These are phyloP conservation scores for Sporisorium sorghi DNA, from an alignment of 1,284 basidiomycete species.

Conservation along the genomic window DNA sequence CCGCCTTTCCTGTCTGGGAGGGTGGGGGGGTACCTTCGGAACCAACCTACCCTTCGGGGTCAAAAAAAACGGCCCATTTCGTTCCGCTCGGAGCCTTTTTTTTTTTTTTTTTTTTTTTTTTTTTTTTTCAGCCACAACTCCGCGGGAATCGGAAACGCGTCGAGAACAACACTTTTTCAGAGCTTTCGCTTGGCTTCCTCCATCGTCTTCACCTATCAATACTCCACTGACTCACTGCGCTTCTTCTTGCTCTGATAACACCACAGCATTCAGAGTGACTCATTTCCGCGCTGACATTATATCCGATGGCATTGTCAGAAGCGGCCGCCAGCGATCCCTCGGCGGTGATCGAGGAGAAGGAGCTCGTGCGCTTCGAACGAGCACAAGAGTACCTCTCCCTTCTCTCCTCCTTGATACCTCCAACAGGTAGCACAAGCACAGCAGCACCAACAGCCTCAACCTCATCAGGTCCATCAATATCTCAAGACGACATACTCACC, in stretches of 20 bases:
- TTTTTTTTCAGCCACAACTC: no score
- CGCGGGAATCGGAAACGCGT: slow-evolving; percentile 15
- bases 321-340: slow-evolving; percentile 17
- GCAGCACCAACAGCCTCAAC: background rate
- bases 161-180: slow-evolving; percentile 23
- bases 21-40: no score
- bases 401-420: slow-evolving; percentile 21
- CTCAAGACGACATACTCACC: slow-evolving; percentile 13
- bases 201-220: background rate
- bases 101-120: no score
- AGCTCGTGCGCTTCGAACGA: slow-evolving; percentile 53
- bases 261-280: background rate
- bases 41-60: slow-evolving; percentile 9
- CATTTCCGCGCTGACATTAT: background rate
- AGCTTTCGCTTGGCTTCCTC: background rate
- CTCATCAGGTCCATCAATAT: background rate
- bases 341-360: slow-evolving; percentile 38
- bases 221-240: background rate
- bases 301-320: slow-evolving; percentile 13
- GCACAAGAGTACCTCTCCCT: slow-evolving; percentile 48
- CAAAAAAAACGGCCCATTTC: slow-evolving; percentile 11
- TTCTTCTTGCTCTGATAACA: background rate
- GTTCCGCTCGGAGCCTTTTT: slow-evolving; percentile 19
- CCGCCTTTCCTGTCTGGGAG: no score
- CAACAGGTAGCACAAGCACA: background rate